Percentiles rank a stretch among this genome's conserved stretches.
These are phyloP conservation scores for Trichoderma orchidacearum DNA, from an alignment of 495 filamentous ascomycete genomes.

Conservation along the genomic window DNA sequence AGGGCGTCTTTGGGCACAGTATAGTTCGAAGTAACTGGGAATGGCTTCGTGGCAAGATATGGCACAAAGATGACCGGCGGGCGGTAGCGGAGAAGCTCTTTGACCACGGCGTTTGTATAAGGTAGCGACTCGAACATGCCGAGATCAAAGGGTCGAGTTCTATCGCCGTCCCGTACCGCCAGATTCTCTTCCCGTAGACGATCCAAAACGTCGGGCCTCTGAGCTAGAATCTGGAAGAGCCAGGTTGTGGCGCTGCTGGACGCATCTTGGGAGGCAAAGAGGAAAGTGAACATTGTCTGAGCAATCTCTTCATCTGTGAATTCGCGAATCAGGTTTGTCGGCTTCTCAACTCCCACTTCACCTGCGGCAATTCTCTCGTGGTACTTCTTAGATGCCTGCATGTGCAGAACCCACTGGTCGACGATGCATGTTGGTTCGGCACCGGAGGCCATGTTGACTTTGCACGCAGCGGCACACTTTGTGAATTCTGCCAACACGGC, in stretches of 20 bases:
- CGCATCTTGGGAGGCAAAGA: slow-evolving; percentile 96
- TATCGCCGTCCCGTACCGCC: slow-evolving; percentile 60
- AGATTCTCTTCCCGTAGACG: slow-evolving; percentile 88
- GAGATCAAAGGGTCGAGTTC: slow-evolving; percentile 52
- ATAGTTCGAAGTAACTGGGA: slow-evolving; percentile 79
- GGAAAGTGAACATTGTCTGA: slow-evolving; percentile 91
- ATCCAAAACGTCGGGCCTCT: slow-evolving; percentile 81
- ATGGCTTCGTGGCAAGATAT: slow-evolving; percentile 86
- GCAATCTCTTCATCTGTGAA: slow-evolving; percentile 89
- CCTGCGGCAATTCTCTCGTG: slow-evolving; percentile 50
- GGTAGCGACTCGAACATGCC: slow-evolving; percentile 77
- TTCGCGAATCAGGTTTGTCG: slow-evolving; percentile 61
- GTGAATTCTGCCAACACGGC: slow-evolving; percentile 83
- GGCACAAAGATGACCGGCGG: slow-evolving; percentile 97
- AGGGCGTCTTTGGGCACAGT: slow-evolving; percentile 86
- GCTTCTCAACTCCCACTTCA: slow-evolving; percentile 62
- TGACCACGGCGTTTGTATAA: slow-evolving; percentile 85
- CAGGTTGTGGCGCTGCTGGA: slow-evolving; percentile 86
- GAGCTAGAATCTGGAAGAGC: slow-evolving; percentile 90
- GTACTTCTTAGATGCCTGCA: slow-evolving; percentile 72
- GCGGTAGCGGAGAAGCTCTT: slow-evolving; percentile 87
- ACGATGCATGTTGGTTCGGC: slow-evolving; percentile 81
- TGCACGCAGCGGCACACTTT: slow-evolving; percentile 84
- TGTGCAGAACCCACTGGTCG: slow-evolving; percentile 82
- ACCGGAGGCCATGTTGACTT: slow-evolving; percentile 75